Conservation (phyloP, 1,284 basidiomycete species). For the Sporisorium exsertum region DNA sequence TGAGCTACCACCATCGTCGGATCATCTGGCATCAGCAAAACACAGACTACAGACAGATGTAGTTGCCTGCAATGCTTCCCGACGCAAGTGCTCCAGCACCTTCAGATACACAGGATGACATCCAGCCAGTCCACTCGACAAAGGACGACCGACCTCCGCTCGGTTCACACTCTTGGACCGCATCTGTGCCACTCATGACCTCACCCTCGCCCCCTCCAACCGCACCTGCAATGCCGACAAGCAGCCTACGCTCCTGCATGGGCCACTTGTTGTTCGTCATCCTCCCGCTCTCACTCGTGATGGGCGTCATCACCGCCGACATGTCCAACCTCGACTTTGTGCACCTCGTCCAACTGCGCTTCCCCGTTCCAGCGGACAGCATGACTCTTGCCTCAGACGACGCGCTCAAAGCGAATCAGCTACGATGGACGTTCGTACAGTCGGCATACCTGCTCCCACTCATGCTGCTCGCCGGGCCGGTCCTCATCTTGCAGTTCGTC, state of each 20-base stretch:
- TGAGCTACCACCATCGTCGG: too few relatives aligned
- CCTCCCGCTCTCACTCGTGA: conserved; percentile 18
- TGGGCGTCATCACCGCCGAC: conserved; percentile 25
- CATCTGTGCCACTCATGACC: neutral
- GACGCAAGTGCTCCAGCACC: neutral
- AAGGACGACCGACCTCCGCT: neutral
- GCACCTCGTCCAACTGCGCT: conserved; percentile 10
- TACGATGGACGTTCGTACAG: conserved; percentile 26
- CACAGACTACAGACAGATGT: neutral
- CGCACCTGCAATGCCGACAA: neutral
- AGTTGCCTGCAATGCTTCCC: neutral
- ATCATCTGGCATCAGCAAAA: too few relatives aligned
- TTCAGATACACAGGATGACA: neutral
- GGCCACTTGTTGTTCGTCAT: conserved; percentile 10
- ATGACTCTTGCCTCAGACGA: conserved; percentile 7
- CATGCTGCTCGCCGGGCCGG: conserved; percentile 14
- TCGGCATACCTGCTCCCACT: conserved; percentile 28
- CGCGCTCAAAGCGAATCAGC: conserved; percentile 8
- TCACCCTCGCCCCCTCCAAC: neutral
- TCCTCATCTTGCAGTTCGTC: conserved; percentile 20
- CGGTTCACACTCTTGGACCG: neutral
- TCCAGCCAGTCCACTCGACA: neutral
- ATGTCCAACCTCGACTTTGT: conserved; percentile 35
- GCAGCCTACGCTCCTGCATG: neutral
- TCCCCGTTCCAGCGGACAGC: neutral